Conservation (phyloP, 2,329 filamentous ascomycete species). For the Botrytis squamosa region DNA sequence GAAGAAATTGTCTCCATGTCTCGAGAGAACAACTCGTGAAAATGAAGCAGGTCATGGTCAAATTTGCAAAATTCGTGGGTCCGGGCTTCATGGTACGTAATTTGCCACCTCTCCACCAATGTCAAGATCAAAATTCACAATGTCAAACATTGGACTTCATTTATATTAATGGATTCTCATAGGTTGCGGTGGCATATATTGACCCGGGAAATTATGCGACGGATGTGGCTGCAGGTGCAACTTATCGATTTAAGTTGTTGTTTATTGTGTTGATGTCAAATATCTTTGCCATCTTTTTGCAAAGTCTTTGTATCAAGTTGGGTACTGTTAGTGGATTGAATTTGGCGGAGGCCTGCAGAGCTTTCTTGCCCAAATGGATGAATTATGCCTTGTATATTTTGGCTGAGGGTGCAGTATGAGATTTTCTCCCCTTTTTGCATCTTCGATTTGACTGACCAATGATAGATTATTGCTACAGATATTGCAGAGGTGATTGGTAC, state of each 20-base stretch:
- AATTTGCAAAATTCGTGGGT: slow-evolving; percentile 51
- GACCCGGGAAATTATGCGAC: slow-evolving; percentile 56
- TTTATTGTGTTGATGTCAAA: slow-evolving; percentile 58
- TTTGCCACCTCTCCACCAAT: background rate
- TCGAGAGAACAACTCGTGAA: slow-evolving; percentile 25
- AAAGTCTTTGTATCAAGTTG: slow-evolving; percentile 56
- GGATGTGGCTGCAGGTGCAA: slow-evolving; percentile 55
- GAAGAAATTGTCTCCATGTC: slow-evolving; percentile 11
- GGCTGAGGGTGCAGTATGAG: slow-evolving; percentile 48
- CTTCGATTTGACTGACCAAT: slow-evolving; percentile 20
- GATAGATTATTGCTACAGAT: slow-evolving; percentile 55
- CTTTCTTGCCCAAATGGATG: slow-evolving; percentile 51
- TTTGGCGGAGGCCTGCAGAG: slow-evolving; percentile 51
- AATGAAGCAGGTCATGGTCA: slow-evolving; percentile 27
- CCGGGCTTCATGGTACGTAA: slow-evolving; percentile 45
- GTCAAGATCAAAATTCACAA: background rate
- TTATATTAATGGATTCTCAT: background rate
- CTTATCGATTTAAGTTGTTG: slow-evolving; percentile 52
- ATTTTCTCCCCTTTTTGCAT: background rate
- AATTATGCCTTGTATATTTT: slow-evolving; percentile 54
- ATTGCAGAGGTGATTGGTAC: slow-evolving; percentile 64
- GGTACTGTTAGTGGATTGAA: slow-evolving; percentile 55
- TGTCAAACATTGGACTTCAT: background rate
- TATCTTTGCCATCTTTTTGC: slow-evolving; percentile 57
- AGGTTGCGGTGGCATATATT: slow-evolving; percentile 43